Evolutionary conservation across 2,329 filamentous ascomycete species (phyloP).

Genomic region (Hypoxylon sp.): DNA sequence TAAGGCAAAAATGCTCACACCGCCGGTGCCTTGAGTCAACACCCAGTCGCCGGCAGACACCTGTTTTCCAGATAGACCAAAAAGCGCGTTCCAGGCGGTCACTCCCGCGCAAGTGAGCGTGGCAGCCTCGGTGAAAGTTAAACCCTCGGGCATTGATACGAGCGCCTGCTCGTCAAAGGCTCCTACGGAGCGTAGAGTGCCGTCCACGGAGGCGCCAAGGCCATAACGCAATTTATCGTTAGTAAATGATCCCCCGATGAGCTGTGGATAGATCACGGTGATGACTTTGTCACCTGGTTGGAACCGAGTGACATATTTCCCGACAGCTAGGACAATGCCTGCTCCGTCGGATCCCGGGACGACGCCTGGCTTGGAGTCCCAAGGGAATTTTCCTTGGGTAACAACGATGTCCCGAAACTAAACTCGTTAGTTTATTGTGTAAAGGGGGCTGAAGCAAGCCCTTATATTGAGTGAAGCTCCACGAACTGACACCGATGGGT

Average conservation of each 20-base stretch:
- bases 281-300: constrained; percentile 66
- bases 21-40: constrained; percentile 61
- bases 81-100: constrained; percentile 69
- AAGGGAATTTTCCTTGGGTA: constrained; percentile 45
- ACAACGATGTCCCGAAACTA: constrained; percentile 31
- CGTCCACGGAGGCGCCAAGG: constrained; percentile 51
- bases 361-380: constrained; percentile 44
- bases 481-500: constrained; percentile 17
- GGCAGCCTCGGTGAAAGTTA: constrained; percentile 63
- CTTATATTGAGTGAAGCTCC: constrained; percentile 45
- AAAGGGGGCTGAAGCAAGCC: background rate
- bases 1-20: constrained; percentile 55
- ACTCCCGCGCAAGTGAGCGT: constrained; percentile 68
- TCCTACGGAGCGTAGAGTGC: constrained; percentile 53
- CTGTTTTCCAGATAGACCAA: constrained; percentile 59
- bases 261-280: constrained; percentile 48
- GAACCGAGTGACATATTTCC: constrained; percentile 65
- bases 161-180: constrained; percentile 67
- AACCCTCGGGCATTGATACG: constrained; percentile 68
- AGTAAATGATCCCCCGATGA: constrained; percentile 45
- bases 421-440: background rate
- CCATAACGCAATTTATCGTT: constrained; percentile 17
- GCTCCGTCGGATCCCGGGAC: constrained; percentile 64
- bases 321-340: constrained; percentile 64
- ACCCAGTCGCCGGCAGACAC: constrained; percentile 49